Percentiles rank a stretch among this genome's conserved stretches.
Conservation (phyloP, 257 asterid genomes). For the Paulownia fortunei region DNA sequence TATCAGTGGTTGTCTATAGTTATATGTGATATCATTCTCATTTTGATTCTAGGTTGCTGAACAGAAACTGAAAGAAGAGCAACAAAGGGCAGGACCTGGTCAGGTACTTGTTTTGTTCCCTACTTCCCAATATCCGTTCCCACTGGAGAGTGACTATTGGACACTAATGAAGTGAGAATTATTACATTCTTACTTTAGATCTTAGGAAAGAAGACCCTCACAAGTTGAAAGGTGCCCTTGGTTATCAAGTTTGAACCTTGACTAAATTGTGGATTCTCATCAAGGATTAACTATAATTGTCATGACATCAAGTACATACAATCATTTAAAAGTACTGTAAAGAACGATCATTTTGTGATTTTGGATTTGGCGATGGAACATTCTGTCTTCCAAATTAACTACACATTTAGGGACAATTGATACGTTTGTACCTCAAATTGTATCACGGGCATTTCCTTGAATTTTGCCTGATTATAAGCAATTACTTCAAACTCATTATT, state of each 20-base stretch:
- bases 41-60: conserved; percentile 65
- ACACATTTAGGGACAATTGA: not conserved
- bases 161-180: not conserved
- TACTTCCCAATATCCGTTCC: not conserved
- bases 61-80: conserved; percentile 66
- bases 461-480: conserved; percentile 1
- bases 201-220: not conserved
- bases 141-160: not conserved
- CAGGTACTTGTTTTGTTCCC: conserved; percentile 51
- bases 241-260: not conserved
- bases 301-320: not conserved
- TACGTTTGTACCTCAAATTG: not conserved
- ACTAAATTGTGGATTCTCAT: not conserved
- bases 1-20: conserved; percentile 17
- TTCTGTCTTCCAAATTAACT: not conserved
- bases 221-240: not conserved
- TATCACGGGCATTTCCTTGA: not conserved
- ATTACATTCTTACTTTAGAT: not conserved
- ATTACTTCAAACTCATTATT: not conserved
- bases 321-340: not conserved
- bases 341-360: not conserved
- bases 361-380: conserved; percentile 5
- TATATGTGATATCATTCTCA: conserved; percentile 12
- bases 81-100: conserved; percentile 52
- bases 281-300: not conserved